These are phyloP conservation scores for Malus hybrid DNA, from an alignment of 331 rosid genomes.

Conservation along the genomic window DNA sequence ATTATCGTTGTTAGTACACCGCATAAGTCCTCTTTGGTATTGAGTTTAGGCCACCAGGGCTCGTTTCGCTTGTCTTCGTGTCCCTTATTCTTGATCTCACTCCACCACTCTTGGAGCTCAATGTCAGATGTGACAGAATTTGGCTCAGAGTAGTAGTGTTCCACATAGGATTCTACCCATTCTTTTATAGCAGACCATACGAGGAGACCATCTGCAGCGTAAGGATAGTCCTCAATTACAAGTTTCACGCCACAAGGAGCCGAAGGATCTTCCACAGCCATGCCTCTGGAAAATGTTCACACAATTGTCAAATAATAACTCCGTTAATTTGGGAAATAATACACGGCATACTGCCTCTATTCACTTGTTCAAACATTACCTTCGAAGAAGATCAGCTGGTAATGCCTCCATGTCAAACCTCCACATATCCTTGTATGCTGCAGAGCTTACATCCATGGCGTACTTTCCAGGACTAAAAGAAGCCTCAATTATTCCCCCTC, in stretches of 20 bases:
- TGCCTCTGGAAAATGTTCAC: constrained; percentile 58
- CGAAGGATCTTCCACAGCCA: constrained; percentile 85
- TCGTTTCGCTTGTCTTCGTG: constrained; percentile 68
- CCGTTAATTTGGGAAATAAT: not conserved
- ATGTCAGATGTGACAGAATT: constrained; percentile 48
- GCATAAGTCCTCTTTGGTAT: constrained; percentile 58
- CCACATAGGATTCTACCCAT: constrained; percentile 77
- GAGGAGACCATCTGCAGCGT: constrained; percentile 89
- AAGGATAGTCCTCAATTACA: constrained; percentile 88
- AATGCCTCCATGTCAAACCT: constrained; percentile 86
- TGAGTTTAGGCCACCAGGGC: constrained; percentile 93
- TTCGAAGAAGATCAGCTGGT: constrained; percentile 86
- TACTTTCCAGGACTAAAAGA: constrained; percentile 84
- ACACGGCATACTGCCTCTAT: not conserved
- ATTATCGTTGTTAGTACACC: constrained; percentile 64
- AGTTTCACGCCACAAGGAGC: constrained; percentile 72
- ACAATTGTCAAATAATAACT: not conserved
- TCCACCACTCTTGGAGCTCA: constrained; percentile 86
- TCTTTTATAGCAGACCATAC: constrained; percentile 89
- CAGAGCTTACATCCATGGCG: constrained; percentile 81
- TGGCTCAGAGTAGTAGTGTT: constrained; percentile 58
- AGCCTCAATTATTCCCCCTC: constrained; percentile 91
- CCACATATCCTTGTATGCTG: constrained; percentile 78
- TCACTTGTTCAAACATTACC: constrained; percentile 32
- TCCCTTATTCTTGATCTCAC: constrained; percentile 68